phyloP scores from a whole-genome alignment of 2,329 filamentous ascomycete genomes.

The Diaporthe sp. region DNA sequence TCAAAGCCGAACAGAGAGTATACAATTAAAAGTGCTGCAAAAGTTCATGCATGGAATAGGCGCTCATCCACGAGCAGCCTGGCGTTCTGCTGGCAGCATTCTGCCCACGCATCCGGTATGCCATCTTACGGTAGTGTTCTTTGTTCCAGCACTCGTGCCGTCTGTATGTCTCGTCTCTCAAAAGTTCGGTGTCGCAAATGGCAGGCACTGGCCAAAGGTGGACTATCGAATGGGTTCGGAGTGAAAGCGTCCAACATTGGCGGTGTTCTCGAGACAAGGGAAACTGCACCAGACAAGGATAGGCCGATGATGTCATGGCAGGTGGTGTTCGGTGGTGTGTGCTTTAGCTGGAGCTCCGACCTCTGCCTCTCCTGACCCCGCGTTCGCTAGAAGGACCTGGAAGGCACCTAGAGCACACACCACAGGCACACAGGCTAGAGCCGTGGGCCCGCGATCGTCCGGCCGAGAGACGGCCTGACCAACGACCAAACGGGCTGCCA shows the following conservation, averaged over 20 bases:
- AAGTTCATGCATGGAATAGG: not conserved
- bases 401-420: not conserved
- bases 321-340: not conserved
- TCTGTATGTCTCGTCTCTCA: not conserved
- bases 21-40: not conserved
- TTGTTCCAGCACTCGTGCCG: not conserved
- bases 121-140: not conserved
- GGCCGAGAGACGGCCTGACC: conserved; percentile 7
- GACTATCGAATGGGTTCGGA: not conserved
- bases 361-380: conserved; percentile 20
- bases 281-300: not conserved
- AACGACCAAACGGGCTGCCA: not conserved
- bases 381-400: conserved; percentile 20
- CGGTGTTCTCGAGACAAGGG: not conserved
- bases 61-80: not conserved
- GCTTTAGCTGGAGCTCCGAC: conserved; percentile 13
- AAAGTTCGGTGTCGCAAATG: not conserved
- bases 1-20: not conserved
- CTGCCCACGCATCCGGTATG: not conserved
- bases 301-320: conserved; percentile 15
- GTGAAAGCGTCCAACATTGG: no score
- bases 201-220: not conserved
- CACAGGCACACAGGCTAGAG: not conserved
- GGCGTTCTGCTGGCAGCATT: not conserved
- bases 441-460: not conserved